Evolutionary conservation across 108 stramenopile species (phyloP), one percentile per base, ranked within the genome.

Genomic region (Thalassiosira profunda): DNA sequence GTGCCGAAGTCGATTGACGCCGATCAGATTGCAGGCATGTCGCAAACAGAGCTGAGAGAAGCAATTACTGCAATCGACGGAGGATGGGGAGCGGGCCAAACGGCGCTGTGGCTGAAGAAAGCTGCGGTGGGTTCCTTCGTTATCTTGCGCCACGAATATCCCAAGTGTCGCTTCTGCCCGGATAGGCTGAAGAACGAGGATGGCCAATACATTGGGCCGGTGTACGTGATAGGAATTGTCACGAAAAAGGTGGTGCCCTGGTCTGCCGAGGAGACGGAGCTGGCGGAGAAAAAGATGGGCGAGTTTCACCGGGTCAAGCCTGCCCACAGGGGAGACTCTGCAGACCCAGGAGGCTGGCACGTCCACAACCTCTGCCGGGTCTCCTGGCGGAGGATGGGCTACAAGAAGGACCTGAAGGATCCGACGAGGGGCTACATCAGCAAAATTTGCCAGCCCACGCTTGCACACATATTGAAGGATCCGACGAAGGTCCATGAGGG

Each of bases 211-310:
- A 64, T 65, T 14, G 64, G 64, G 1, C 64, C 64, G 8, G 64
- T 65, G 1, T 65, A 65, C 35, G 48, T 53, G 4, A 65, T 65
- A 10, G 64, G 64, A 5, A 21, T 66, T 3, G 49, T 66, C 0
- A 66, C 65, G 24, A 54, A 37, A 36, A 66, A 66, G 21, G 38
- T 66, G 21, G 21, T 40, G 49, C 65, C 65, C 11, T 40, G 36
- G 23, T 66, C 65, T 14, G 51, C 10, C 1, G 65, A 66, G 38
- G 65, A 66, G 38, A 14, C 14, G 14, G 23, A 66, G 1, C 30
- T 66, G n/a, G 10, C 40, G n/a, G 49, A 44, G n/a, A n/a, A n/a
- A n/a, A n/a, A n/a, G n/a, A n/a, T n/a, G n/a, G n/a, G n/a, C n/a
- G n/a, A n/a, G n/a, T n/a, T n/a, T n/a, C n/a, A n/a, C n/a, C n/a